Evolutionary conservation across 345 rosid genomes (phyloP).

Genomic region (Eucalyptus globulus): DNA sequence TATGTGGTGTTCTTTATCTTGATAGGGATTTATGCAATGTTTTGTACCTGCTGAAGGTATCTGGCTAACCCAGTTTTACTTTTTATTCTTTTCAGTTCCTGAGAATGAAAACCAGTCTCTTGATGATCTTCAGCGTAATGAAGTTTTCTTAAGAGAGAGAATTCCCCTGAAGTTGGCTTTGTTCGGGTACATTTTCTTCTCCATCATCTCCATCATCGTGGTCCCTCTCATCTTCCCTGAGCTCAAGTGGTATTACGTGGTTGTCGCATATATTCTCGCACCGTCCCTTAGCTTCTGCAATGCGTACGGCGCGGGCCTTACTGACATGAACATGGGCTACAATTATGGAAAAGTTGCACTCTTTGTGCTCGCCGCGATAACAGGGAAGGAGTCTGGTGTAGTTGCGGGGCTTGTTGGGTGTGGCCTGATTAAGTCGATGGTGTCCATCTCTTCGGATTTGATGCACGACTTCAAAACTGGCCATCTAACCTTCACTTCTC

Average conservation of each 20-base stretch:
- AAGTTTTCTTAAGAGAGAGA: constrained; percentile 58
- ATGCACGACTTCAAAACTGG: constrained; percentile 96
- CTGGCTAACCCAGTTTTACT: not conserved
- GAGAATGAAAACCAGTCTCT: constrained; percentile 2
- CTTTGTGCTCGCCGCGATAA: constrained; percentile 67
- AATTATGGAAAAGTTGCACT: constrained; percentile 92
- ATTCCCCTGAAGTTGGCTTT: constrained; percentile 79
- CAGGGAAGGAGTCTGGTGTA: constrained; percentile 57
- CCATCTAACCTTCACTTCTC: constrained; percentile 87
- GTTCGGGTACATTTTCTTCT: constrained; percentile 52
- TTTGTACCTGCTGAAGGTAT: not conserved
- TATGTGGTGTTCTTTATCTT: not conserved
- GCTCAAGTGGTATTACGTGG: constrained; percentile 82
- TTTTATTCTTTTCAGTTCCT: constrained; percentile 5
- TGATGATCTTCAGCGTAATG: constrained; percentile 37
- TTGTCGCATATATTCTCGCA: constrained; percentile 77
- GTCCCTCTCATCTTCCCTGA: constrained; percentile 84
- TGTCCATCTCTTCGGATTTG: constrained; percentile 76
- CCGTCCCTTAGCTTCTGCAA: constrained; percentile 94
- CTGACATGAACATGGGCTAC: constrained; percentile 97
- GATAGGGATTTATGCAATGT: not conserved
- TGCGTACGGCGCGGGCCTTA: constrained; percentile 91
- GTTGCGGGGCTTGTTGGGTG: constrained; percentile 88
- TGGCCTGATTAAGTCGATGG: constrained; percentile 81
- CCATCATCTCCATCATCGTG: constrained; percentile 52